Conservation (phyloP, 306 rosid species). For the Sicyos edulis region DNA sequence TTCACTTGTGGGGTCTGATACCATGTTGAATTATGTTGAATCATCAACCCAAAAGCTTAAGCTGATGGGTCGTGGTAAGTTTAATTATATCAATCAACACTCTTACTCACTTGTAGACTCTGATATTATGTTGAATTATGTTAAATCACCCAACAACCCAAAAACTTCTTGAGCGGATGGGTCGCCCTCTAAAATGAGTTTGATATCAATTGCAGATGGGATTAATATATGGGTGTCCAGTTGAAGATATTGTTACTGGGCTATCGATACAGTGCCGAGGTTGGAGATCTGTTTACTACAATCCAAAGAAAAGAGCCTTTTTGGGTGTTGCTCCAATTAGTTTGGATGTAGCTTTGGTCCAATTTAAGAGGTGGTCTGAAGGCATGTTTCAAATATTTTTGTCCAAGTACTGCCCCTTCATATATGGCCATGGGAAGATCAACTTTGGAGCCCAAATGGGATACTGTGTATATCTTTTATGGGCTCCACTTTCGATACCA, state of each 20-base stretch:
- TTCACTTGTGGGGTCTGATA: too few relatives aligned
- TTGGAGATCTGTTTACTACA: slow-evolving; percentile 64
- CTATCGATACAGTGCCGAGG: slow-evolving; percentile 54
- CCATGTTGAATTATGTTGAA: too few relatives aligned
- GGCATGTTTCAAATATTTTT: slow-evolving; percentile 53
- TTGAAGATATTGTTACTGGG: slow-evolving; percentile 58
- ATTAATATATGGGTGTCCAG: slow-evolving; percentile 54
- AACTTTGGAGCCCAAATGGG: slow-evolving; percentile 54
- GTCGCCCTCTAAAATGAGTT: slow-evolving; percentile 19
- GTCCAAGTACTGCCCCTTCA: slow-evolving; percentile 73
- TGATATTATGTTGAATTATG: too few relatives aligned
- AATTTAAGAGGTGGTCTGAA: slow-evolving; percentile 57
- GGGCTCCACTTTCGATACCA: slow-evolving; percentile 66
- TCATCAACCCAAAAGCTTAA: too few relatives aligned
- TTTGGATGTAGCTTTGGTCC: slow-evolving; percentile 39
- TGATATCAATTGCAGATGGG: slow-evolving; percentile 44
- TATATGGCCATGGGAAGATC: slow-evolving; percentile 55
- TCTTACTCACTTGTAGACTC: too few relatives aligned
- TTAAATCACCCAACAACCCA: too few relatives aligned
- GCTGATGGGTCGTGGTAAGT: too few relatives aligned
- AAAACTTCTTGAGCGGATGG: slow-evolving; percentile 21
- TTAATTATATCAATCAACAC: too few relatives aligned
- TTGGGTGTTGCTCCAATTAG: slow-evolving; percentile 62
- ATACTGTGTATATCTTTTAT: slow-evolving; percentile 44
- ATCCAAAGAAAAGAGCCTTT: slow-evolving; percentile 50